Conservation (phyloP, 1,284 basidiomycete species). For the Trametes versicolor region DNA sequence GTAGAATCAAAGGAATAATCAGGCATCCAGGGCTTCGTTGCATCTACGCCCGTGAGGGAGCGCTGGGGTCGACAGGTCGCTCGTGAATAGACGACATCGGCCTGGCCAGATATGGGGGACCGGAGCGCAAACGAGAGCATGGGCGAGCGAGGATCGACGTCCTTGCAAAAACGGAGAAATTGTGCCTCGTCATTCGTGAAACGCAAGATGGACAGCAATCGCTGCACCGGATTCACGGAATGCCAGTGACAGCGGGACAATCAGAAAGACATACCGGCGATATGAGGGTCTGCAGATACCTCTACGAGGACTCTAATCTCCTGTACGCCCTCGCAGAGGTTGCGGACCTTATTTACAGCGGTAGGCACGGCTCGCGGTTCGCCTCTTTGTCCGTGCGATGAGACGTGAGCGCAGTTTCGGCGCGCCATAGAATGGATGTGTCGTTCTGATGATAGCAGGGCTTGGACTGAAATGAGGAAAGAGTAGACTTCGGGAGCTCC, state of each 20-base stretch:
- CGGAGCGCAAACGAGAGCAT: too few relatives aligned
- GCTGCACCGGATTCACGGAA: slow-evolving; percentile 52
- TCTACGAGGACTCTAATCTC: slow-evolving; percentile 63
- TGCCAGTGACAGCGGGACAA: not conserved
- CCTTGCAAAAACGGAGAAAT: too few relatives aligned
- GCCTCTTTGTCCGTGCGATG: slow-evolving; percentile 60
- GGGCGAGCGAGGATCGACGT: too few relatives aligned
- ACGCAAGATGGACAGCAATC: slow-evolving; percentile 81
- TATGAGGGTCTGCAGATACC: slow-evolving; percentile 74
- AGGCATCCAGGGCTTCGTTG: too few relatives aligned
- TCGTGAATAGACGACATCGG: too few relatives aligned
- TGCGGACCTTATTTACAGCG: slow-evolving; percentile 71
- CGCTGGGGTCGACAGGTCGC: too few relatives aligned
- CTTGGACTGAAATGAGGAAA: slow-evolving; percentile 47
- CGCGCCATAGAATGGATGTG: slow-evolving; percentile 70
- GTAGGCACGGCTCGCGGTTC: slow-evolving; percentile 75
- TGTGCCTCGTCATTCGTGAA: too few relatives aligned
- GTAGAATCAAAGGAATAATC: too few relatives aligned
- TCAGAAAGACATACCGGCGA: slow-evolving; percentile 60
- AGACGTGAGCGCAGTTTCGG: slow-evolving; percentile 64
- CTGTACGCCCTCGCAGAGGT: slow-evolving; percentile 63
- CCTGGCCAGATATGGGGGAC: too few relatives aligned
- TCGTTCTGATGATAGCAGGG: slow-evolving; percentile 68
- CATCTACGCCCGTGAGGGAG: too few relatives aligned
- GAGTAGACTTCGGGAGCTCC: slow-evolving; percentile 53